phyloP scores from a whole-genome alignment of 2,329 filamentous ascomycete genomes.

The Grosmannia huntii region DNA sequence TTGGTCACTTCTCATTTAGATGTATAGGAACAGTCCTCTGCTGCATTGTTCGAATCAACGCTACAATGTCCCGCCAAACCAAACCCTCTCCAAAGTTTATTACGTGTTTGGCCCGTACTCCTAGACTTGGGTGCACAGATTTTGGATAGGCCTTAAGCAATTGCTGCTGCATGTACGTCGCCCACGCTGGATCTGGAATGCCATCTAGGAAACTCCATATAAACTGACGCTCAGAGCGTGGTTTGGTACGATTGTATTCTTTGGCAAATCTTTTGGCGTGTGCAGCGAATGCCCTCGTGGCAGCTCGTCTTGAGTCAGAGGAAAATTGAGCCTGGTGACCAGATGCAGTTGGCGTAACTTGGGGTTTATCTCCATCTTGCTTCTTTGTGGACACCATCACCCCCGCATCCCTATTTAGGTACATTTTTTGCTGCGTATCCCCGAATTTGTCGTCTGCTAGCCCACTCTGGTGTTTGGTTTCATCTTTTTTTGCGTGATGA shows the following conservation, averaged over 20 bases:
- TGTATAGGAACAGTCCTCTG: background rate
- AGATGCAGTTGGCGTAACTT: background rate
- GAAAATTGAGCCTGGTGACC: background rate
- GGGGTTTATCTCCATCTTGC: background rate
- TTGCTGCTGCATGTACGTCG: constrained; percentile 6
- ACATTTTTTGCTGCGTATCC: too few relatives aligned
- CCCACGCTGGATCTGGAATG: constrained; percentile 9
- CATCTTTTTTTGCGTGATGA: background rate
- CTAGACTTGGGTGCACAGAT: constrained; percentile 7
- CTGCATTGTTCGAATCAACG: constrained; percentile 5
- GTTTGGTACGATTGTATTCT: constrained; percentile 2
- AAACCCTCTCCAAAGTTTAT: constrained; percentile 10
- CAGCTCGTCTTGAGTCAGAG: background rate
- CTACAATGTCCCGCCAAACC: constrained; percentile 8
- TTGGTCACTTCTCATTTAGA: background rate
- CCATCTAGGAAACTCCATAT: constrained; percentile 12
- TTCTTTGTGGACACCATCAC: background rate
- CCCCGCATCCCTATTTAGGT: background rate
- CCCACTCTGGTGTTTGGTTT: background rate
- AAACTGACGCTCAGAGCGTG: constrained; percentile 11
- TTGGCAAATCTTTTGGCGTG: constrained; percentile 3
- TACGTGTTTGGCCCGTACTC: constrained; percentile 8
- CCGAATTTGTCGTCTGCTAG: background rate
- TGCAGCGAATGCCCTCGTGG: constrained; percentile 3
- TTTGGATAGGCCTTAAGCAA: constrained; percentile 6